phyloP scores from a whole-genome alignment of 345 rosid species.

The Alliaria petiolata region DNA sequence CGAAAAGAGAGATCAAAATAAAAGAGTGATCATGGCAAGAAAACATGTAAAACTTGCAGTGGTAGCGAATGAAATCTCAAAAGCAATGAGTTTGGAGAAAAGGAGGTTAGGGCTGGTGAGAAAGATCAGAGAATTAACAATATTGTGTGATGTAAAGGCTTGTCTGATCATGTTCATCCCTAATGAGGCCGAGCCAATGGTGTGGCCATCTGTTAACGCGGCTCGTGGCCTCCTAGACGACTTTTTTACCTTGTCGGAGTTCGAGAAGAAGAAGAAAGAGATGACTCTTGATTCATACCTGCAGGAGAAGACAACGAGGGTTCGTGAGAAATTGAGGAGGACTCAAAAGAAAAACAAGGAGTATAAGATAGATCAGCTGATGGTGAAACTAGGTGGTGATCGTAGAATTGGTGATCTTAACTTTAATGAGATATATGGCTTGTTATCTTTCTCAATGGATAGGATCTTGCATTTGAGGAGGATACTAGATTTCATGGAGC shows the following conservation, averaged over 20 bases:
- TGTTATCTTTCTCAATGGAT: background rate
- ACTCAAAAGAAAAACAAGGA: background rate
- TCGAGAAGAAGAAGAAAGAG: slow-evolving; percentile 1
- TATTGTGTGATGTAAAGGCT: no score
- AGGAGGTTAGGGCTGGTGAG: no score
- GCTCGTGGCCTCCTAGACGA: slow-evolving; percentile 17
- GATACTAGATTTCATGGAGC: background rate
- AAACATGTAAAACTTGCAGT: no score
- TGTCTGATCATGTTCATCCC: no score
- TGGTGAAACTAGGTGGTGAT: slow-evolving; percentile 3
- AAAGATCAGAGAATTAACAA: no score
- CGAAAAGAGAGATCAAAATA: background rate
- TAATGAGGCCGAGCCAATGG: no score
- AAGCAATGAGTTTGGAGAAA: no score
- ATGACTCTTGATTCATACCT: background rate
- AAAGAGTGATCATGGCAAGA: slow-evolving; percentile 41
- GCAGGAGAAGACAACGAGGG: background rate
- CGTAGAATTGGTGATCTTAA: background rate
- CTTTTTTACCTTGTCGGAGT: slow-evolving; percentile 12
- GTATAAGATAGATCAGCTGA: slow-evolving; percentile 17
- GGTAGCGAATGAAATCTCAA: no score
- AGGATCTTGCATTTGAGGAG: background rate
- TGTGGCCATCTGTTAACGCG: no score
- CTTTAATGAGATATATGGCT: background rate
- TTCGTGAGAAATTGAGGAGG: background rate